Base-by-base conservation (phyloP, 2,329 filamentous ascomycete species). In the Colletotrichum navitas region DNA sequence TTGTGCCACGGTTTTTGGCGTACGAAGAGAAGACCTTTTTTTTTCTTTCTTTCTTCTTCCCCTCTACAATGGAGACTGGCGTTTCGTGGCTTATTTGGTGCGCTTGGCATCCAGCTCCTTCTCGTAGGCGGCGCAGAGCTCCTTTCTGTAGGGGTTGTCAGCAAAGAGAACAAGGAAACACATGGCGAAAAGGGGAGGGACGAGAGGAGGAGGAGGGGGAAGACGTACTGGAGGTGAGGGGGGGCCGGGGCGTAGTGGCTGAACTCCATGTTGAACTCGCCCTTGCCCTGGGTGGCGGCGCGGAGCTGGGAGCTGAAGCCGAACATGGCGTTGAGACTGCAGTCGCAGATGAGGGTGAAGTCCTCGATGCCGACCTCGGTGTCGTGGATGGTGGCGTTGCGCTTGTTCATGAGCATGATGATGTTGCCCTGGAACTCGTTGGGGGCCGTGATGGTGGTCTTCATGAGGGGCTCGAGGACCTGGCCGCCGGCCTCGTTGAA, bases 241-340 rank as follows among this genome's bases (percentile, higher is more conserved):
- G 95, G 93, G 71, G 96, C 94, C 63, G 94, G 87, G 63, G 93
- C 91, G 79, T 99, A 99, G 85, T 98, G 96, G 82, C 93, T 96
- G 79, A 99, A 99, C 84, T 99, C 96, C 96, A 99, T 98, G 78
- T 89, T 93, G 80, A 98, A 99, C 85, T 99, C 96, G 78, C 96
- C 96, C 88, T 99, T 99, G 74, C 96, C 96, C 85, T 99, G 96
- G 2, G 95, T 98, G 29, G 95, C 93, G 18, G 96, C 96, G 77
- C 96, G 90, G 76, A 99, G 84, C 83, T 97, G 93, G 52, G 92
- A 93, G 78, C 92, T 95, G 85, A 99, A 98, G 74, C 96, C 96
- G 81, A 99, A 99, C 96, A 99, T 99, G 81, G 92, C 90, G 81
- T 98, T 97, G 80, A 99, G 83, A 80, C 92, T 95, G 85, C 94